Percentiles rank a stretch among this genome's conserved stretches.
These are phyloP conservation scores for Hygrophoropsis aurantiaca DNA, from an alignment of 768 basidiomycete species.

Conservation along the genomic window DNA sequence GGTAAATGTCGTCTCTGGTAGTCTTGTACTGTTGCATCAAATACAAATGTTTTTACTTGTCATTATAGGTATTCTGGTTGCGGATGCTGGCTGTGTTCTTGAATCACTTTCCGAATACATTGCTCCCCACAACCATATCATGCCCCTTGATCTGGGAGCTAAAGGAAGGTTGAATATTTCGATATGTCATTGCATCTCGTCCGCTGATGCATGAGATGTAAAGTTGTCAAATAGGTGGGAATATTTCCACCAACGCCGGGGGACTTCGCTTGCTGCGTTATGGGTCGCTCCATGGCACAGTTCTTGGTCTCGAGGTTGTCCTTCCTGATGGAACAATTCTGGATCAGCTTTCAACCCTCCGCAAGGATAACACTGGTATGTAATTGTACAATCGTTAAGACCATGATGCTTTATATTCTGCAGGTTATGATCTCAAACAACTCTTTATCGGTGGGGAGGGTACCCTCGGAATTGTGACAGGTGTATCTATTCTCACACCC, in stretches of 20 bases:
- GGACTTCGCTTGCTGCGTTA: conserved; percentile 94
- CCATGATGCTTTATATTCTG: background rate
- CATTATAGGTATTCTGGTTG: conserved; percentile 75
- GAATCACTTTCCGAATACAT: conserved; percentile 86
- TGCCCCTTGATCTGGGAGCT: conserved; percentile 94
- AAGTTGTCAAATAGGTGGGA: conserved; percentile 97
- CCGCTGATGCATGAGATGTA: conserved; percentile 4
- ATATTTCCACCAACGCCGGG: conserved; percentile 95
- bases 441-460: conserved; percentile 98
- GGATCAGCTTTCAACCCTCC: conserved; percentile 82
- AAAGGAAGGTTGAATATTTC: conserved; percentile 75
- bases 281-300: conserved; percentile 91
- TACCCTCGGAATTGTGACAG: conserved; percentile 93
- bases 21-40: conserved; percentile 5
- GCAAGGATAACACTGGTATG: conserved; percentile 97
- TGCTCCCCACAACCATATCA: conserved; percentile 86
- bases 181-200: background rate
- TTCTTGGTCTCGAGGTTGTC: conserved; percentile 94
- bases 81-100: conserved; percentile 93
- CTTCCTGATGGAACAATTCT: conserved; percentile 91
- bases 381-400: conserved; percentile 1
- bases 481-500: conserved; percentile 90
- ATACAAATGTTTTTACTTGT: conserved; percentile 6
- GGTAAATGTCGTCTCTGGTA: conserved; percentile 41
- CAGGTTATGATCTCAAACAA: conserved; percentile 97